These are phyloP conservation scores for Alternaria infectoria DNA, from an alignment of 2,329 filamentous ascomycete genomes.

Conservation along the genomic window DNA sequence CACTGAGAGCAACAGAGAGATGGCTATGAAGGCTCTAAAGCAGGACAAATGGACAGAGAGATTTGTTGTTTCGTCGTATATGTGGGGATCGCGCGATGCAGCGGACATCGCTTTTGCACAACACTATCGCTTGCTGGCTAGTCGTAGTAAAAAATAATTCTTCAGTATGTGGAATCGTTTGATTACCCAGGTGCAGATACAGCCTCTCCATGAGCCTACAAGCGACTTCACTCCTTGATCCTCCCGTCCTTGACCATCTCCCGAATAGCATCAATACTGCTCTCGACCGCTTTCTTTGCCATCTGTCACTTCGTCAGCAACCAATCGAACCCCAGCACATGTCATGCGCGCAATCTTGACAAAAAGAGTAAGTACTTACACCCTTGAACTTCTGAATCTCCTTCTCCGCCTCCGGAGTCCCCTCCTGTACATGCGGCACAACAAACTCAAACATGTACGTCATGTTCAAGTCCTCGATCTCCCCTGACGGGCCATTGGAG, in stretches of 20 bases:
- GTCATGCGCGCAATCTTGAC: background rate
- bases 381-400: conserved; percentile 31
- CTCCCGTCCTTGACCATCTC: conserved; percentile 50
- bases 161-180: background rate
- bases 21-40: background rate
- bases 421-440: conserved; percentile 43
- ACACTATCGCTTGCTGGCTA: background rate
- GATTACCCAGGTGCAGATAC: background rate
- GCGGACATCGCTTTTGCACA: background rate
- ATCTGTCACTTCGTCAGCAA: conserved; percentile 28
- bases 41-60: background rate
- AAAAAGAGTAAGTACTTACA: conserved; percentile 16
- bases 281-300: conserved; percentile 53
- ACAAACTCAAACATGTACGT: conserved; percentile 56
- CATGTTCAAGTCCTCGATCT: conserved; percentile 48
- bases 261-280: conserved; percentile 51
- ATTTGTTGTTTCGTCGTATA: background rate
- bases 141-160: background rate
- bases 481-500: conserved; percentile 45
- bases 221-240: conserved; percentile 25
- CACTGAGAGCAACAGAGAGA: background rate
- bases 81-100: background rate
- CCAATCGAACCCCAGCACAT: background rate
- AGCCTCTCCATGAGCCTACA: background rate
- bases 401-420: conserved; percentile 43